Base-by-base conservation (phyloP, 331 rosid genomes). In the Arachis monticola region DNA sequence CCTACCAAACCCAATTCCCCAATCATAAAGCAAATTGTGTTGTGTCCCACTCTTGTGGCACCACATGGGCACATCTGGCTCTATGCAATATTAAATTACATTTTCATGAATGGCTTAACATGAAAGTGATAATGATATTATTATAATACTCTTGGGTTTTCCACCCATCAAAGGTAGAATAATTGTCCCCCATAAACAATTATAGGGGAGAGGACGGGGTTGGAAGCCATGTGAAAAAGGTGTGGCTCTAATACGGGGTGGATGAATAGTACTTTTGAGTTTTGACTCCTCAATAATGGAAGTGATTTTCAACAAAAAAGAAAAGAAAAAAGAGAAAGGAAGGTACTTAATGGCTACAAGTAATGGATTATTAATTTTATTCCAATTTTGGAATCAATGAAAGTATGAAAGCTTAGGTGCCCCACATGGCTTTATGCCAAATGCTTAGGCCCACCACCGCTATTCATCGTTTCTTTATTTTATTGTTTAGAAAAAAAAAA, bases 191-290 rank as follows among this genome's bases (percentile, higher is more conserved):
- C n/a, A 70, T 74, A 84, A 73, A 72, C 66, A 81, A 77, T 70
- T 83, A 70, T 48, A 70, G 51, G 67, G 64, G n/a, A 44, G 70
- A 56, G 67, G 64, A 44, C 70, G 50, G 85, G 82, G 89, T 86
- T 83, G 96, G 96, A 88, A 64, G 86, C 80, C 97, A 89, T 81
- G 96, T 91, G 97, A 85, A 81, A 69, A 71, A 83, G 52, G 79
- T 74, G 78, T 35, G 75, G 61, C 83, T 82, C 85, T 44, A 61
- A 1, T 65, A 1, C 60, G 87, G 80, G 52, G 74, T 73, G 81
- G 76, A 79, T 79, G 72, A 80, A 81, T 63, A 22, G 77, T 57
- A 51, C 78, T 72, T n/a, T n/a, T n/a, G n/a, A n/a, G 3, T 4
- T 35, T 35, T 78, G 78, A 79, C 69, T 69, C 70, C 76, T 69